Evolutionary conservation across 306 rosid species (phyloP).

Genomic region (Acacia confusa): DNA sequence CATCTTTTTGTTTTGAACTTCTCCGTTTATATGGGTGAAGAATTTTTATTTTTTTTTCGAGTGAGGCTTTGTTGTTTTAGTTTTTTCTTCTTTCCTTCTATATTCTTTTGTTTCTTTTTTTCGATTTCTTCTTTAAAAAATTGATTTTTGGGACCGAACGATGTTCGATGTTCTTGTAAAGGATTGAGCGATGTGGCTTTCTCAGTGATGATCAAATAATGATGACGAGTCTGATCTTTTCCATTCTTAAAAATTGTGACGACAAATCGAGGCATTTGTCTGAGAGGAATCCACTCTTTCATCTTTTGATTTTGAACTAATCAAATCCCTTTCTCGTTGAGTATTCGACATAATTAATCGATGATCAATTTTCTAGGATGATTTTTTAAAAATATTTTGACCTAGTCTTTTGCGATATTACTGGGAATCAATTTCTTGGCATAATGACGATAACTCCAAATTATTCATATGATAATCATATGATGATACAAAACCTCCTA

Average conservation of each 20-base stretch:
- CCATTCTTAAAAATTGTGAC: constrained; percentile 66
- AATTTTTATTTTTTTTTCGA: too few species aligned
- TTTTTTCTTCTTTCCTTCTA: too few species aligned
- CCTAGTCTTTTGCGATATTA: not conserved
- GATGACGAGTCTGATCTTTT: constrained; percentile 91
- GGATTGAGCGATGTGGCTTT: constrained; percentile 26
- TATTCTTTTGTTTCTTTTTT: not conserved
- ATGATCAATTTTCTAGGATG: not conserved
- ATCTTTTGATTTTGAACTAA: not conserved
- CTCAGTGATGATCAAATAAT: constrained; percentile 66
- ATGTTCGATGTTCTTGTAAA: too few species aligned
- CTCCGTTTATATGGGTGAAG: too few species aligned
- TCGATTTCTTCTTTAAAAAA: not conserved
- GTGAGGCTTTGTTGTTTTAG: too few species aligned
- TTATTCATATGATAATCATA: constrained; percentile 37
- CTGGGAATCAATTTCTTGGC: constrained; percentile 13
- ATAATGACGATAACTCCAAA: constrained; percentile 46
- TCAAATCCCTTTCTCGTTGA: not conserved
- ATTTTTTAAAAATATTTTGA: not conserved
- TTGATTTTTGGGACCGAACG: not conserved
- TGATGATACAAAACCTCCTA: constrained; percentile 67
- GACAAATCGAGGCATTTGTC: constrained; percentile 96
- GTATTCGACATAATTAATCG: not conserved
- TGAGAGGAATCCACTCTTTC: constrained; percentile 55
- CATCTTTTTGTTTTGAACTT: not conserved